Conservation (phyloP, 1,139 yeast genomes). For the Dujonia santamariae region DNA sequence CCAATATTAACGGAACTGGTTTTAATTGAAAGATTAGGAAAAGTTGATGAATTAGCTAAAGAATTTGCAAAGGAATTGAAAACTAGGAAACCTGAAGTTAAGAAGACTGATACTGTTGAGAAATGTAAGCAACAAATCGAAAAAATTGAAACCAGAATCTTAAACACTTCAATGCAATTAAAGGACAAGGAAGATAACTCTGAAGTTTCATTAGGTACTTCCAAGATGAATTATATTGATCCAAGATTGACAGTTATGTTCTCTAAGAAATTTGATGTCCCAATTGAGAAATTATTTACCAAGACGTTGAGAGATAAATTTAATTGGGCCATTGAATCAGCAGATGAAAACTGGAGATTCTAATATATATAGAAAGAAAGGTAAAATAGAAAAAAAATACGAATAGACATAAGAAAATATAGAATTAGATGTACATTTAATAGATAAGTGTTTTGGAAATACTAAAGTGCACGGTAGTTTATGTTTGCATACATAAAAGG, state of each 20-base stretch:
- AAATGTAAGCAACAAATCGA: conserved; percentile 73
- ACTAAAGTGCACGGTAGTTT: no score
- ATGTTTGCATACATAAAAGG: no score
- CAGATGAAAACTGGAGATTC: conserved; percentile 85
- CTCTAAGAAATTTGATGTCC: conserved; percentile 81
- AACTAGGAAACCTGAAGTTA: conserved; percentile 58
- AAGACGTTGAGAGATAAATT: conserved; percentile 90
- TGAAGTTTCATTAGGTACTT: conserved; percentile 88
- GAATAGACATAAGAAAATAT: no score
- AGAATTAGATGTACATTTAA: no score
- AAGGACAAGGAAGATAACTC: conserved; percentile 94
- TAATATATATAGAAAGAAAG: conserved; percentile 20
- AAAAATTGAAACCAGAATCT: conserved; percentile 67
- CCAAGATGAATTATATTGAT: conserved; percentile 92
- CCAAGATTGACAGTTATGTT: conserved; percentile 91
- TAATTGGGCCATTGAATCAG: conserved; percentile 93
- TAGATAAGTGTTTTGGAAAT: no score
- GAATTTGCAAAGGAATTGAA: conserved; percentile 60
- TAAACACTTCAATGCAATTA: conserved; percentile 66
- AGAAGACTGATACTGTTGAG: conserved; percentile 57
- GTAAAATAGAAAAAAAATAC: conserved; percentile 1
- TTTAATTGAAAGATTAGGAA: conserved; percentile 55
- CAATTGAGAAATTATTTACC: conserved; percentile 88
- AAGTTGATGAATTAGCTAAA: conserved; percentile 52
- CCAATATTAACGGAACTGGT: conserved; percentile 52